Evolutionary conservation across 176 grass and related monocot species (phyloP).

Genomic region (Stipa capillata): DNA sequence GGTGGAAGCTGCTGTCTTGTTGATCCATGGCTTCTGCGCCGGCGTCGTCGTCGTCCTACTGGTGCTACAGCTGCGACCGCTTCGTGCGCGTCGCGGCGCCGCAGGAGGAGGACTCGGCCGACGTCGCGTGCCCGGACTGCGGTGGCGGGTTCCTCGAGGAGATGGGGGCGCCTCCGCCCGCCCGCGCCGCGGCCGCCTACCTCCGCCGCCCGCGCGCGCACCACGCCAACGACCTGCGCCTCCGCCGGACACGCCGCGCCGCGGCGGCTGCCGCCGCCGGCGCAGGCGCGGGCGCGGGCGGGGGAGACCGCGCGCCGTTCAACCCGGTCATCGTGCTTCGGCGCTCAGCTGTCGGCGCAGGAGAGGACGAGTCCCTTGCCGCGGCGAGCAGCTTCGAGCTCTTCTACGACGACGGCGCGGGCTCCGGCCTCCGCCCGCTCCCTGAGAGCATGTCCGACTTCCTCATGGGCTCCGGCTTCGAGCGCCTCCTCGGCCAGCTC

Average conservation of each 20-base stretch:
- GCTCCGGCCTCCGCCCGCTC: slow-evolving; percentile 72
- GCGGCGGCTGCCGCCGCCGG: not conserved
- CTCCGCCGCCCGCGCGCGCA: slow-evolving; percentile 34
- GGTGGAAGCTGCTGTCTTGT: not conserved
- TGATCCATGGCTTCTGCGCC: slow-evolving; percentile 15
- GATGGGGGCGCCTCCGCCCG: slow-evolving; percentile 33
- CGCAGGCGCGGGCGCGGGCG: not conserved
- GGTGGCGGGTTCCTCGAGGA: slow-evolving; percentile 94
- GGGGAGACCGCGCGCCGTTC: slow-evolving; percentile 57
- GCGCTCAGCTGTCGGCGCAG: slow-evolving; percentile 9
- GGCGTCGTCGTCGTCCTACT: slow-evolving; percentile 49
- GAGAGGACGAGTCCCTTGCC: not conserved
- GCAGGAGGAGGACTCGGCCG: not conserved
- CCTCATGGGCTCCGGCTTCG: slow-evolving; percentile 93
- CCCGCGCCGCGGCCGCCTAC: not conserved
- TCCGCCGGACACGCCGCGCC: slow-evolving; percentile 34
- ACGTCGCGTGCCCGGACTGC: slow-evolving; percentile 65
- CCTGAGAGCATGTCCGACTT: slow-evolving; percentile 93
- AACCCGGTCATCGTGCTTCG: slow-evolving; percentile 93
- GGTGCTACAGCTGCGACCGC: slow-evolving; percentile 95
- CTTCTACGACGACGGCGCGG: slow-evolving; percentile 90
- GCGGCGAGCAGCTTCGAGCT: slow-evolving; percentile 66
- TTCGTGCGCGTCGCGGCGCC: slow-evolving; percentile 51
- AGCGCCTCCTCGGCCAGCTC: slow-evolving; percentile 78
- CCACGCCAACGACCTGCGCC: slow-evolving; percentile 29